Percentiles rank a stretch among this genome's conserved stretches.
These are phyloP conservation scores for Acanthamoeba culbertsoni DNA, from an alignment of 208 protist species.

Conservation along the genomic window DNA sequence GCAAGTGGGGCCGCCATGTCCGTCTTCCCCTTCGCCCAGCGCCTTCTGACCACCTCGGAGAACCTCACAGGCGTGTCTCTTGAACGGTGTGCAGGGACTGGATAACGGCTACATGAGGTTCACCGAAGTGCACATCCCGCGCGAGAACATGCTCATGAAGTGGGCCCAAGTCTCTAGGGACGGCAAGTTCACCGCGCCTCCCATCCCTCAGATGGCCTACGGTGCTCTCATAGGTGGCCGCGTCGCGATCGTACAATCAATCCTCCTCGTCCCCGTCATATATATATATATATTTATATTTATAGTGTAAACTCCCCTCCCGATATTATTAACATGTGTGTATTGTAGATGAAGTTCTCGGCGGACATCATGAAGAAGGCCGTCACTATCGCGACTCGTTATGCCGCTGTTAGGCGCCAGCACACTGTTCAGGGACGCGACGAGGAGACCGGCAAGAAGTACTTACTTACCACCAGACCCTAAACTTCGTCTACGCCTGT, in stretches of 20 bases:
- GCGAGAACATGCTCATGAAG: conserved; percentile 62
- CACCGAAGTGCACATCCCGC: conserved; percentile 69
- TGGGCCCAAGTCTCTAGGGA: conserved; percentile 62
- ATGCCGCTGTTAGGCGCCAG: conserved; percentile 66
- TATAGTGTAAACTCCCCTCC: neutral
- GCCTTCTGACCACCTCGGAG: neutral
- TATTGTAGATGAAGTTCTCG: conserved; percentile 7
- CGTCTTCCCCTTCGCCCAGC: neutral
- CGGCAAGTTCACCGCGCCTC: conserved; percentile 24
- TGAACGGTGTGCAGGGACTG: conserved; percentile 48
- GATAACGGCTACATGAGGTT: conserved; percentile 79
- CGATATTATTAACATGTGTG: too few species aligned
- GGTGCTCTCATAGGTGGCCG: conserved; percentile 49
- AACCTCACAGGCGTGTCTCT: neutral
- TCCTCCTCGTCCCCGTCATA: neutral
- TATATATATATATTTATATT: neutral
- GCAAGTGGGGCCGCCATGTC: conserved; percentile 66
- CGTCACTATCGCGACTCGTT: conserved; percentile 72
- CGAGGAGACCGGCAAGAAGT: neutral
- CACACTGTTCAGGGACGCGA: neutral
- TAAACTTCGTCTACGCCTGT: neutral
- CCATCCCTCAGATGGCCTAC: conserved; percentile 49
- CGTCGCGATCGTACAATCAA: neutral
- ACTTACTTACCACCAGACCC: neutral
- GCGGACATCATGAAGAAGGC: conserved; percentile 44